Percentiles rank a stretch among this genome's conserved stretches.
These are phyloP conservation scores for Coleophoma cylindrospora DNA, from an alignment of 2,329 filamentous ascomycete species.

Conservation along the genomic window DNA sequence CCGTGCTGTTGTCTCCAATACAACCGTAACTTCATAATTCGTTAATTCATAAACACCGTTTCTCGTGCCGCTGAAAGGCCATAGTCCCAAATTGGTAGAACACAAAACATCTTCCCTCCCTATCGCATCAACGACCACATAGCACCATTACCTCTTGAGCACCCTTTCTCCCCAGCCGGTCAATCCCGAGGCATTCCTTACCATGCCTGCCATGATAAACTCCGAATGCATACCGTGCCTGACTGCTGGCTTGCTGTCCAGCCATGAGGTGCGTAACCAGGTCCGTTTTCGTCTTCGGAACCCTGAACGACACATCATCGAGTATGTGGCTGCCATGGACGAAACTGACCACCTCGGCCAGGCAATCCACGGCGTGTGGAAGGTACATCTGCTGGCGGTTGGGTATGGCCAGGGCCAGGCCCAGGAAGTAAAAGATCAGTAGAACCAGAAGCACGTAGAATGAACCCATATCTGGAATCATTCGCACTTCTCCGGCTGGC, in stretches of 20 bases:
- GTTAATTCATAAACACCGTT: no score
- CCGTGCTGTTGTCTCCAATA: no score
- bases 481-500: conserved; percentile 43
- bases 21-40: no score
- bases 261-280: conserved; percentile 59
- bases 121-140: conserved; percentile 2
- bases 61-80: no score
- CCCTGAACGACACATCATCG: conserved; percentile 67
- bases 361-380: conserved; percentile 66
- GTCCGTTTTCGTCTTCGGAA: conserved; percentile 61
- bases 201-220: conserved; percentile 19
- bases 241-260: conserved; percentile 9
- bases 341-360: conserved; percentile 76
- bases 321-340: conserved; percentile 68
- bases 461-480: conserved; percentile 69
- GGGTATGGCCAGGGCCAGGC: conserved; percentile 58
- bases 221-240: conserved; percentile 21
- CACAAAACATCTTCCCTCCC: no score
- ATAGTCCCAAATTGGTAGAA: no score
- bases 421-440: conserved; percentile 64
- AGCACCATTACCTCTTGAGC: conserved; percentile 11
- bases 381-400: conserved; percentile 56
- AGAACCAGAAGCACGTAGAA: conserved; percentile 71
- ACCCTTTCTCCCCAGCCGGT: conserved; percentile 17
- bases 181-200: conserved; percentile 22